Evolutionary conservation across 768 basidiomycete species (phyloP).

Genomic region (Serendipita sp.): DNA sequence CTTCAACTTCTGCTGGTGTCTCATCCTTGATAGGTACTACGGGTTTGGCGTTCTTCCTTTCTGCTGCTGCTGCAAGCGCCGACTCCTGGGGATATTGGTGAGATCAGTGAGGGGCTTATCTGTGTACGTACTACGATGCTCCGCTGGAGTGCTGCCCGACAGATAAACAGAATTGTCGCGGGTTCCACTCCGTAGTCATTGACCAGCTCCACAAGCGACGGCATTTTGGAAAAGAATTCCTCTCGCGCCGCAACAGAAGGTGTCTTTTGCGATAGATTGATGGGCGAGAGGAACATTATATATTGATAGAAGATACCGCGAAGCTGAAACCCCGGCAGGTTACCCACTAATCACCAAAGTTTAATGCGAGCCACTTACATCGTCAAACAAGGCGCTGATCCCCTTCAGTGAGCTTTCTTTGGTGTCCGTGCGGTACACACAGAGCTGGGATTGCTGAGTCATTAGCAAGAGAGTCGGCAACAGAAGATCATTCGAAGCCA

Average conservation of each 20-base stretch:
- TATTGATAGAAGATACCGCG: constrained; percentile 89
- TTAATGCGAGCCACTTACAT: constrained; percentile 35
- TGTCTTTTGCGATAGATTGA: constrained; percentile 23
- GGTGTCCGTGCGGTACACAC: constrained; percentile 44
- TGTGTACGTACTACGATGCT: constrained; percentile 13
- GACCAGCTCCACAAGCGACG: constrained; percentile 38
- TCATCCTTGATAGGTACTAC: constrained; percentile 6
- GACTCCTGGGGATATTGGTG: background rate
- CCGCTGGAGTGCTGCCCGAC: constrained; percentile 66
- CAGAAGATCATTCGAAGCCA: constrained; percentile 52
- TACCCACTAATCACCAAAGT: constrained; percentile 12
- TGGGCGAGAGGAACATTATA: constrained; percentile 67
- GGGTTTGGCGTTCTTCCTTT: background rate
- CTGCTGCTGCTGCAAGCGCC: background rate
- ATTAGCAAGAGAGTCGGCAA: constrained; percentile 81
- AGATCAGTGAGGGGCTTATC: background rate
- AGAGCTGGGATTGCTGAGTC: constrained; percentile 78
- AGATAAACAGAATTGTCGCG: constrained; percentile 85
- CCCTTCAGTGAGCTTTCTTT: constrained; percentile 70
- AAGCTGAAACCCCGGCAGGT: constrained; percentile 32
- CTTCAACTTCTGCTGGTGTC: background rate
- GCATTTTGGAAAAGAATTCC: constrained; percentile 54
- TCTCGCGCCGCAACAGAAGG: constrained; percentile 51
- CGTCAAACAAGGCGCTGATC: constrained; percentile 73
- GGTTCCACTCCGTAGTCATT: constrained; percentile 60